Evolutionary conservation across 2,329 filamentous ascomycete species (phyloP), one percentile per base, ranked within the genome.

Genomic region (Paecilomyces variotii): DNA sequence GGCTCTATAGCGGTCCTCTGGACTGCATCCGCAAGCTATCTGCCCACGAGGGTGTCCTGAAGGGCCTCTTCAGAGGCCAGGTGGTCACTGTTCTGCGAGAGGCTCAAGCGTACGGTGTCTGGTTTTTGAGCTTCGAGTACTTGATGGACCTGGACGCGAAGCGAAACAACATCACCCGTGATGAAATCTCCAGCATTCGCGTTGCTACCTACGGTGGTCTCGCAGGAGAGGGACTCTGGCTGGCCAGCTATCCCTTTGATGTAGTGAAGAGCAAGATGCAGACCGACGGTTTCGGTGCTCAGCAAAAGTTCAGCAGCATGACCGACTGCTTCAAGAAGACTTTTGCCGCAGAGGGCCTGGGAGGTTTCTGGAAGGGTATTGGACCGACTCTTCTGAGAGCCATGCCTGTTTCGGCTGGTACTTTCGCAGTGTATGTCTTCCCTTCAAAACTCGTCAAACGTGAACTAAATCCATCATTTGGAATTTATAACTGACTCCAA

Each of bases 251-350:
- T 77, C 94, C 94, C 25, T 88, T 99, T 64, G 94, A 99, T 76
- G 93, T 99, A 28, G 78, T 99, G 77, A 99, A 99, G 88, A 96
- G 91, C 78, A 97, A 96, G 84, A 97, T 97, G 93, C 94, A 99
- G 83, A 96, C 88, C 59, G 94, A 99, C 77, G 92, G 90, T 0
- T 94, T 97, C 71, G 91, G 90, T 2, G 74, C 71, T 3, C 78
- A 83, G 62, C 86, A 87, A 79, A 82, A 82, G 71, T 99, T 89
- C 77, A 84, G 79, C 72, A 87, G 80, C 58, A 97, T 97, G 93
- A 84, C 87, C 56, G 89, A 95, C 76, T 95, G 90, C 78, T 95
- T 97, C 75, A 83, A 80, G 60, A 86, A 96, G 80, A 95, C 88
- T 1, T 96, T 84, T 79, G 82, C 82, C 61, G 80, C 77, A 4